These are phyloP conservation scores for Neohortaea acidophila DNA, from an alignment of 495 filamentous ascomycete genomes.

Conservation along the genomic window DNA sequence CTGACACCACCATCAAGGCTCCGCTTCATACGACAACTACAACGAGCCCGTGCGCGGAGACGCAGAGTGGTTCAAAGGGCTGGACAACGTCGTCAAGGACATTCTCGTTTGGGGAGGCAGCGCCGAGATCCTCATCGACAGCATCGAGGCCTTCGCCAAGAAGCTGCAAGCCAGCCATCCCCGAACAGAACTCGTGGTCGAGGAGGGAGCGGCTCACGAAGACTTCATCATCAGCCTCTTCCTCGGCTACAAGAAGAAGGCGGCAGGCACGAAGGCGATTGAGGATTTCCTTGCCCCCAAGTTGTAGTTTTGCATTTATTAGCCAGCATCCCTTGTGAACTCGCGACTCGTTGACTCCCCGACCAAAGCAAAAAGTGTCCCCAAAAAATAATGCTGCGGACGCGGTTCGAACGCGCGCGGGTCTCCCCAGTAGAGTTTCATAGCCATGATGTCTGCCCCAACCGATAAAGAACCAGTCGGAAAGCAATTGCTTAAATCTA, in stretches of 20 bases:
- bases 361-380: slow-evolving; percentile 3
- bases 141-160: slow-evolving; percentile 36
- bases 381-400: slow-evolving; percentile 5
- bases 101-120: slow-evolving; percentile 39
- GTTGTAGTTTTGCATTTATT: too few species aligned
- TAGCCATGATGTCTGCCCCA: background rate
- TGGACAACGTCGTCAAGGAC: slow-evolving; percentile 30
- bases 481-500: slow-evolving; percentile 6
- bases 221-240: slow-evolving; percentile 24
- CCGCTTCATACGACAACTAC: slow-evolving; percentile 35
- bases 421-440: slow-evolving; percentile 8
- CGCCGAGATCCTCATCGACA: slow-evolving; percentile 43
- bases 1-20: slow-evolving; percentile 4
- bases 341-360: too few species aligned
- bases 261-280: slow-evolving; percentile 10
- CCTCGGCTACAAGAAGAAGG: slow-evolving; percentile 24
- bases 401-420: slow-evolving; percentile 9
- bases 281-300: too few species aligned
- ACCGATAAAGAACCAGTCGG: too few species aligned
- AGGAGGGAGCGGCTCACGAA: slow-evolving; percentile 27
- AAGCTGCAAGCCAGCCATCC: slow-evolving; percentile 26
- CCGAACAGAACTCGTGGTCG: slow-evolving; percentile 17
- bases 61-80: slow-evolving; percentile 38
- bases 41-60: slow-evolving; percentile 38
- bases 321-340: too few species aligned